phyloP scores from a whole-genome alignment of 148 eudicot species.

The Camellia lanceoleosa region DNA sequence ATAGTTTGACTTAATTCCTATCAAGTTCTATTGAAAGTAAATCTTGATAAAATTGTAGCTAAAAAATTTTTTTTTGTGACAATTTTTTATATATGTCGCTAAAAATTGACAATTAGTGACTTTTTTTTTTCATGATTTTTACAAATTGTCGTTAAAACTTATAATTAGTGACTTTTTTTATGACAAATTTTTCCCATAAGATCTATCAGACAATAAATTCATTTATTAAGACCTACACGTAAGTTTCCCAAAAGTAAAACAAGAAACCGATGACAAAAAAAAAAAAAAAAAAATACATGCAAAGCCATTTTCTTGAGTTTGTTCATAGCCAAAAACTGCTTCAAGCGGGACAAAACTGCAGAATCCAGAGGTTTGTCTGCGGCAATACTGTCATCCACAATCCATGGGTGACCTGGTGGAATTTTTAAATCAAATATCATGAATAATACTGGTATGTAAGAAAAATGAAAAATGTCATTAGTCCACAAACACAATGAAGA shows the following conservation, averaged over 20 bases:
- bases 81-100: too few relatives aligned
- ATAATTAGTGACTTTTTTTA: too few relatives aligned
- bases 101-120: too few relatives aligned
- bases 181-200: too few relatives aligned
- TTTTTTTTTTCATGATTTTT: too few relatives aligned
- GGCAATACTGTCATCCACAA: conserved; percentile 72
- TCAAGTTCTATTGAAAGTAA: too few relatives aligned
- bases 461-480: not conserved
- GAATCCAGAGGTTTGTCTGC: conserved; percentile 75
- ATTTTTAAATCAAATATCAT: not conserved
- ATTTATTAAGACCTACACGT: too few relatives aligned
- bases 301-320: conserved; percentile 82
- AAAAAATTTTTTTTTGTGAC: too few relatives aligned
- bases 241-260: not conserved
- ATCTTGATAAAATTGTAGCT: too few relatives aligned
- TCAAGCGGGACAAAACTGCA: conserved; percentile 70
- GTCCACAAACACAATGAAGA: not conserved
- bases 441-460: not conserved
- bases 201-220: too few relatives aligned
- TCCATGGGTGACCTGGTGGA: conserved; percentile 73
- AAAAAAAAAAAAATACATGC: conserved; percentile 41
- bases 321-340: conserved; percentile 80
- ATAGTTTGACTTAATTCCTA: too few relatives aligned
- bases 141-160: too few relatives aligned
- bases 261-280: not conserved